Percentiles rank a stretch among this genome's conserved stretches.
phyloP scores from a whole-genome alignment of 768 basidiomycete genomes.

The Suillus clintonianus region DNA sequence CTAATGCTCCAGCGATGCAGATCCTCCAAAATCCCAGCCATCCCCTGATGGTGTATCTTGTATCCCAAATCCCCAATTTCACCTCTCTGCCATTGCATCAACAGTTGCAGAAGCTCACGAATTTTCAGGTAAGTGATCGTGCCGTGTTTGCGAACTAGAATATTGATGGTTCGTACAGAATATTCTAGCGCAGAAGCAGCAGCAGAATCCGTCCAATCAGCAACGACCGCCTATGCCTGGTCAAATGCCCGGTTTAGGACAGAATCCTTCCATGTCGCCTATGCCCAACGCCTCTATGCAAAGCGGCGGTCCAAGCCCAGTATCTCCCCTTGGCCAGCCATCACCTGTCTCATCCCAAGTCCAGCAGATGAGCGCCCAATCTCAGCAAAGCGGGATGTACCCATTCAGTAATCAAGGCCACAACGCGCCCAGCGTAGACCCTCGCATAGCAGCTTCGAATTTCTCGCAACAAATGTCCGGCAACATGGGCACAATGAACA shows the following conservation, averaged over 20 bases:
- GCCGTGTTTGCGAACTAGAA: conserved; percentile 3
- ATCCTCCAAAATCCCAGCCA: conserved; percentile 58
- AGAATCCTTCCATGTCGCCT: conserved; percentile 25
- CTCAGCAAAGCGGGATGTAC: conserved; percentile 34
- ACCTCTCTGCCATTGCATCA: conserved; percentile 47
- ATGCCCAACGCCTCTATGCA: conserved; percentile 29
- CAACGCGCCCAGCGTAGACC: conserved; percentile 28
- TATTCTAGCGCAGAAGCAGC: conserved; percentile 26
- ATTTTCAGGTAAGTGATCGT: conserved; percentile 46
- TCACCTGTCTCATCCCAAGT: conserved; percentile 30
- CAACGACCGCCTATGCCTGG: conserved; percentile 24
- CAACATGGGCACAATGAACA: conserved; percentile 28
- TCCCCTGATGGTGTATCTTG: conserved; percentile 59
- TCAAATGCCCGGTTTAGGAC: conserved; percentile 32
- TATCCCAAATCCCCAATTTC: conserved; percentile 54
- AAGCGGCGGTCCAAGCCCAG: conserved; percentile 28
- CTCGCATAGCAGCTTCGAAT: conserved; percentile 29
- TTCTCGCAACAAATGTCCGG: conserved; percentile 31
- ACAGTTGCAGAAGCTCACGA: conserved; percentile 62
- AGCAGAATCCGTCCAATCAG: conserved; percentile 25
- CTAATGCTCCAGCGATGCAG: conserved; percentile 40
- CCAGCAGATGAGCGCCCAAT: conserved; percentile 29
- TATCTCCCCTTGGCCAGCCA: conserved; percentile 31
- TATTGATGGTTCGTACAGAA: conserved; percentile 7
- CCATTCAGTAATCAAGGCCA: conserved; percentile 25